Conservation (phyloP, 495 filamentous ascomycete species). For the Penicillium turbatum region DNA sequence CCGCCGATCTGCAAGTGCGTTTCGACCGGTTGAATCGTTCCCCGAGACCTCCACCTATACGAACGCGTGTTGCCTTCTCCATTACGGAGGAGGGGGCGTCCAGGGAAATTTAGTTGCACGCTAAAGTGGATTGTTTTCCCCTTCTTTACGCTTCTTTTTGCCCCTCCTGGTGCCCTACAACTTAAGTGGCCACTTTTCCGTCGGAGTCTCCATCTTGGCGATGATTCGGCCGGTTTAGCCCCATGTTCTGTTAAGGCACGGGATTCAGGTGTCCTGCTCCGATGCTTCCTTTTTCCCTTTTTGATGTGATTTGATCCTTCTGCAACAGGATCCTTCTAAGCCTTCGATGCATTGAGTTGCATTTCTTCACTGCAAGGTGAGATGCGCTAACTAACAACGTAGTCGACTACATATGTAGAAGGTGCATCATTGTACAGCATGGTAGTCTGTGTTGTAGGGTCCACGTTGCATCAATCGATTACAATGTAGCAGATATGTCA, state of each 20-base stretch:
- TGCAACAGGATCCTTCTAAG: neutral
- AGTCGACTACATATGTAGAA: no score
- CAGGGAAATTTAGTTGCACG: conserved; percentile 8
- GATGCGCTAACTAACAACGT: no score
- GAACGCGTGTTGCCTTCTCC: conserved; percentile 14
- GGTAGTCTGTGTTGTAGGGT: no score
- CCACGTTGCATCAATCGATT: no score
- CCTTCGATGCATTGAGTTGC: neutral
- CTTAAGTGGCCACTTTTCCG: conserved; percentile 2
- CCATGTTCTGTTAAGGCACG: neutral
- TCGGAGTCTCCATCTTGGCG: neutral
- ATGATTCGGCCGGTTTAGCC: no score
- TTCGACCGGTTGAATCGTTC: conserved; percentile 14
- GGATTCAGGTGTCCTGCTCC: neutral
- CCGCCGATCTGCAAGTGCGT: conserved; percentile 26
- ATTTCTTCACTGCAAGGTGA: no score
- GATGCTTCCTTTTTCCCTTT: neutral
- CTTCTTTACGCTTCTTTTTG: conserved; percentile 2
- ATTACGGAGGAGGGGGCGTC: conserved; percentile 11
- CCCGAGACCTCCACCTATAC: conserved; percentile 10
- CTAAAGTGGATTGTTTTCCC: neutral
- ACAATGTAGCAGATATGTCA: no score
- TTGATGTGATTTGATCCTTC: neutral
- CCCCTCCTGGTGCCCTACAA: neutral
- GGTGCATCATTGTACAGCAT: no score